phyloP scores from a whole-genome alignment of 2,329 filamentous ascomycete species.

The Neofusicoccum cordaticola region DNA sequence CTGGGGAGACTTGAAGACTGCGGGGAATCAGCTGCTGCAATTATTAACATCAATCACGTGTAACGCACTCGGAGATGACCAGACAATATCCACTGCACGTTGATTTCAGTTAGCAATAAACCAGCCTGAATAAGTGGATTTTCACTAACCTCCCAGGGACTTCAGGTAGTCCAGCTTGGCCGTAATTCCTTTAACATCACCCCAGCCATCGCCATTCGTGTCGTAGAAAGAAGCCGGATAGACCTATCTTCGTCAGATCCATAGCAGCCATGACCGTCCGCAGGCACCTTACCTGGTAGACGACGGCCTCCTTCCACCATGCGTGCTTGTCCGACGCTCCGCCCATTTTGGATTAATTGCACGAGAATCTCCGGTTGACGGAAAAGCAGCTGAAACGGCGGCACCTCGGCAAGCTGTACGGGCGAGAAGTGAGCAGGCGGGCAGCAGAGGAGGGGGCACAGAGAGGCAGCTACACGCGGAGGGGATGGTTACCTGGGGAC shows the following conservation, averaged over 20 bases:
- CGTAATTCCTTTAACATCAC: conserved; percentile 62
- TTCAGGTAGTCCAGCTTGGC: conserved; percentile 62
- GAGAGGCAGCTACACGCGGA: neutral
- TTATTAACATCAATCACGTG: neutral
- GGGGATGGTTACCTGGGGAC: neutral
- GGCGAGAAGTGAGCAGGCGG: neutral
- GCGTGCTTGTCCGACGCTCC: neutral
- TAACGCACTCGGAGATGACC: conserved; percentile 57
- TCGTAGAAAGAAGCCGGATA: conserved; percentile 49
- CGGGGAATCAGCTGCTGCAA: neutral
- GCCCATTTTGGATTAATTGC: neutral
- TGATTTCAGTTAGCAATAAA: neutral
- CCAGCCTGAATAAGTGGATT: neutral
- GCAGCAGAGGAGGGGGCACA: neutral
- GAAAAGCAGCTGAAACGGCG: neutral
- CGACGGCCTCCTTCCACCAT: conserved; percentile 48
- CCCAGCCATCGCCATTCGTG: conserved; percentile 58
- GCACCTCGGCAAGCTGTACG: neutral
- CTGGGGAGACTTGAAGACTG: conserved; percentile 60
- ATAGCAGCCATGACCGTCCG: too few species aligned
- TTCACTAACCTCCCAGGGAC: conserved; percentile 15
- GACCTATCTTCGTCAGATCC: conserved; percentile 28
- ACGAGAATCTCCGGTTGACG: neutral
- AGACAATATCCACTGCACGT: conserved; percentile 58
- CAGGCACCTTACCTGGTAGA: conserved; percentile 31